Percentiles rank a stretch among this genome's conserved stretches.
phyloP scores from a whole-genome alignment of 805 yeast species.

The Saccharomycopsis fibuligera region DNA sequence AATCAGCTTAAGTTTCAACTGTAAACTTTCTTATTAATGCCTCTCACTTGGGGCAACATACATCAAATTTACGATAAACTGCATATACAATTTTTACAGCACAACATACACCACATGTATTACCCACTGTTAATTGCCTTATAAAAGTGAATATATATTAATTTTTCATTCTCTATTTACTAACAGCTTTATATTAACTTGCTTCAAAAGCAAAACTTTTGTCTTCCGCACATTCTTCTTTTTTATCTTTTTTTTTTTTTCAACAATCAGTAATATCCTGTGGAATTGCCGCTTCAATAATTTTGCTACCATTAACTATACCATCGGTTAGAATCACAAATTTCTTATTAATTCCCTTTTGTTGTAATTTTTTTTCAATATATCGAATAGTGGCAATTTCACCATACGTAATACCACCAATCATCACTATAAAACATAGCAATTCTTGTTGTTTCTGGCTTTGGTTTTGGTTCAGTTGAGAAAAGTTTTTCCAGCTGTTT shows the following conservation, averaged over 20 bases:
- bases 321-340: slow-evolving; percentile 44
- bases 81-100: too few relatives aligned
- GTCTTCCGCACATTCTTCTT: not conserved
- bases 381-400: slow-evolving; percentile 70
- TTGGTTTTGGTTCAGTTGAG: too few relatives aligned
- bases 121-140: not conserved
- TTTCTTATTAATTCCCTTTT: slow-evolving; percentile 31
- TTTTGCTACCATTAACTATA: slow-evolving; percentile 36
- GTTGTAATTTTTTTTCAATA: slow-evolving; percentile 41
- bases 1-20: too few relatives aligned
- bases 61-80: too few relatives aligned
- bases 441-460: slow-evolving; percentile 24
- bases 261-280: slow-evolving; percentile 13
- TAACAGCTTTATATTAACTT: not conserved
- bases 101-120: too few relatives aligned
- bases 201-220: too few relatives aligned
- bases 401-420: slow-evolving; percentile 85
- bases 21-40: too few relatives aligned
- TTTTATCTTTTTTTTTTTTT: not conserved
- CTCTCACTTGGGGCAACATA: too few relatives aligned
- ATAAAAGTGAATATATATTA: not conserved
- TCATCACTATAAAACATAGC: slow-evolving; percentile 43
- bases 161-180: not conserved
- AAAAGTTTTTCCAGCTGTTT: too few relatives aligned
- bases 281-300: slow-evolving; percentile 26